Percentiles rank a stretch among this genome's conserved stretches.
Evolutionary conservation across 2,329 filamentous ascomycete genomes (phyloP).

Genomic region (Beauveria sp.): DNA sequence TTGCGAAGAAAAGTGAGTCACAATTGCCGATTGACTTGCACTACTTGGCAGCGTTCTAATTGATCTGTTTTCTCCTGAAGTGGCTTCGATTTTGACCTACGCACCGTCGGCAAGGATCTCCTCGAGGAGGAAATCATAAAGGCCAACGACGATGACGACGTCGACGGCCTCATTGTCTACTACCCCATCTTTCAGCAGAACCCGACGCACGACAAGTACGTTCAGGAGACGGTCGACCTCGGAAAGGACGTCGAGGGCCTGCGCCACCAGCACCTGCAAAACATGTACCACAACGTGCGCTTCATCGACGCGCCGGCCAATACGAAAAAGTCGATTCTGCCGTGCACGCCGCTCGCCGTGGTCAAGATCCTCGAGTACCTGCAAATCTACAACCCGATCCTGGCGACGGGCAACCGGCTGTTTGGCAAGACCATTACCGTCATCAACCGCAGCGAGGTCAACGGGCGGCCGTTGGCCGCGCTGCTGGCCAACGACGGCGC

Average conservation of each 20-base stretch:
- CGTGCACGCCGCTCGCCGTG: slow-evolving; percentile 90
- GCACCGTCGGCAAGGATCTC: slow-evolving; percentile 73
- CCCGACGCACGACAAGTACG: slow-evolving; percentile 82
- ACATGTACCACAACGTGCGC: slow-evolving; percentile 98
- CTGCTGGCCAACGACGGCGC: slow-evolving; percentile 94
- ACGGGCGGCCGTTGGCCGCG: slow-evolving; percentile 84
- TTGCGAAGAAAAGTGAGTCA: slow-evolving; percentile 82
- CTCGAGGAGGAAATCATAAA: slow-evolving; percentile 83
- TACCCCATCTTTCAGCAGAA: slow-evolving; percentile 87
- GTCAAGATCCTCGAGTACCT: slow-evolving; percentile 96
- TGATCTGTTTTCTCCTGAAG: slow-evolving; percentile 33
- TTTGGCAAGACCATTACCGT: slow-evolving; percentile 93
- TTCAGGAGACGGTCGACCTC: slow-evolving; percentile 87
- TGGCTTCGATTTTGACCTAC: slow-evolving; percentile 84
- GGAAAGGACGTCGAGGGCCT: slow-evolving; percentile 94
- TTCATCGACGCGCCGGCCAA: slow-evolving; percentile 76
- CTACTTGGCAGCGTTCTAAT: not conserved
- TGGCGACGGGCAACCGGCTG: slow-evolving; percentile 85
- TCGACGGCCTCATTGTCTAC: slow-evolving; percentile 95
- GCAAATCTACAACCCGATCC: slow-evolving; percentile 91
- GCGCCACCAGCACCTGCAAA: slow-evolving; percentile 89
- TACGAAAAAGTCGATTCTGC: slow-evolving; percentile 81
- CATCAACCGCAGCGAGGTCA: slow-evolving; percentile 93
- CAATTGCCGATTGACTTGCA: not conserved
- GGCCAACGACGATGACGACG: slow-evolving; percentile 68